Conservation (phyloP, 169 alveolate genomes). For the Plasmodium billcollinsi region DNA sequence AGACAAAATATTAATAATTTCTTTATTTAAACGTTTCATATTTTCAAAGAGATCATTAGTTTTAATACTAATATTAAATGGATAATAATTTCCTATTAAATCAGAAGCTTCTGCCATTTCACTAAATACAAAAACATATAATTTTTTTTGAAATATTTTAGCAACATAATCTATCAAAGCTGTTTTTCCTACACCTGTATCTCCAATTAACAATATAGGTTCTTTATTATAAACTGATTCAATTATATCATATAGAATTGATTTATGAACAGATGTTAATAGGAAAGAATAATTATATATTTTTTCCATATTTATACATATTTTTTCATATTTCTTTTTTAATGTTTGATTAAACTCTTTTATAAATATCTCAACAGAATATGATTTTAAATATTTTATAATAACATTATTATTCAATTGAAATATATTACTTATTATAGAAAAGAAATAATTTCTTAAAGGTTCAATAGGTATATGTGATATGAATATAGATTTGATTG, state of each 20-base stretch:
- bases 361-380: constrained; percentile 11
- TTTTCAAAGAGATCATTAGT: constrained; percentile 54
- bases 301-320: constrained; percentile 25
- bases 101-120: constrained; percentile 94
- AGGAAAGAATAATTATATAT: constrained; percentile 43
- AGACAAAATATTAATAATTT: constrained; percentile 4
- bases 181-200: constrained; percentile 99
- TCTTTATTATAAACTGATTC: constrained; percentile 91
- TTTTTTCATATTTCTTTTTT: constrained; percentile 5
- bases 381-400: constrained; percentile 3
- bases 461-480: constrained; percentile 49
- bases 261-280: constrained; percentile 84
- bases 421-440: constrained; percentile 14
- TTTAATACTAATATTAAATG: constrained; percentile 78
- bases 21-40: constrained; percentile 15
- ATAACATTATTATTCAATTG: constrained; percentile 9
- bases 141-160: constrained; percentile 87
- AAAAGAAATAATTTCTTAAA: constrained; percentile 11
- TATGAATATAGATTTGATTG: constrained; percentile 48
- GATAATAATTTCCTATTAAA: constrained; percentile 91
- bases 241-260: constrained; percentile 88
- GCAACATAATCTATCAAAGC: constrained; percentile 95
- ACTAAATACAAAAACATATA: constrained; percentile 94
- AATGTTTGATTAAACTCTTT: constrained; percentile 34
- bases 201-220: constrained; percentile 98